Base-by-base conservation (phyloP, 371 early-diverging fungal species). In the Rhizopus arrhizus region DNA sequence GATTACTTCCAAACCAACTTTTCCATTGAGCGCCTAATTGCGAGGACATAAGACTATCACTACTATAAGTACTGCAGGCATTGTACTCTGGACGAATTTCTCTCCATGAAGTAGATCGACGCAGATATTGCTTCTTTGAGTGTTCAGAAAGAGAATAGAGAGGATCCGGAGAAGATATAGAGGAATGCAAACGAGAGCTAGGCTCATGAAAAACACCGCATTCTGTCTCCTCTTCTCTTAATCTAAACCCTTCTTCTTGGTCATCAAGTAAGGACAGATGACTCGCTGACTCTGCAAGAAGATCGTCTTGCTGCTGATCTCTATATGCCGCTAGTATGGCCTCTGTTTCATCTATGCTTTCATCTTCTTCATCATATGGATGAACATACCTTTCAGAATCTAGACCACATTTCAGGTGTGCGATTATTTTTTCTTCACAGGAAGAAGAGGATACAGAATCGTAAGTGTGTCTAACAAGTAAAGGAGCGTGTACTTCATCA, bases 1-100 rank as follows among this genome's bases (percentile, higher is more conserved):
- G 46, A 13, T 59, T 35, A 35, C 46, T 48, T 9, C 49, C n/a
- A 51, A 65, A 65, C 65, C 65, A 65, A 15, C 65, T 65, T 16
- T 65, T 65, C 65, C 65, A 65, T 47, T 59, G 56, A 52, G 42
- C 31, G 9, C 41, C 48, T 28, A 29, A 9, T n/a, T 56, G 3
- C 35, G 47, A 13, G 48, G 4, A 3, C 36, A 5, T 15, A n/a
- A 55, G 43, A 13, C 47, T 52, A 31, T 53, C 51, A 31, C 50
- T 54, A 22, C 53, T 45, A 22, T 31, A 15, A 28, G 11, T 32
- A 22, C 54, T 54, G 16, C 35, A 28, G 29, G 28, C 15, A 22
- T 46, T 5, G 38, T 38, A 15, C 32, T 46, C 35, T 42, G 31
- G 13, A 43, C 13, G 22, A 28, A 48, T 49, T 22, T 60, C 65